phyloP scores from a whole-genome alignment of 2,329 filamentous ascomycete species.

The Aspergillus bombycis region DNA sequence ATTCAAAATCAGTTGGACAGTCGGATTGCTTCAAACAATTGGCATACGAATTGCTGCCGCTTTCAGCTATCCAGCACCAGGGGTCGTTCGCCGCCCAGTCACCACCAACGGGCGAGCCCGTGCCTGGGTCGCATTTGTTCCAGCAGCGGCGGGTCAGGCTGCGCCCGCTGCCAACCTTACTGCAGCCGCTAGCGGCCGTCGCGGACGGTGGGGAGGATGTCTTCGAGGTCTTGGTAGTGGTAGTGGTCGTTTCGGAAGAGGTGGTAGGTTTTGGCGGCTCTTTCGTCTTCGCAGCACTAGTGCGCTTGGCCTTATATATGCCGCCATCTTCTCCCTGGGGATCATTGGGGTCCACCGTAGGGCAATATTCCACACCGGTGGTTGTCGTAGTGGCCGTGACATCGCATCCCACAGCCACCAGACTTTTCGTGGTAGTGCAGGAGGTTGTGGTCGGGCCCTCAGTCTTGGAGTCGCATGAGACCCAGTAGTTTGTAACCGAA shows the following conservation, averaged over 20 bases:
- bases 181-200: slow-evolving; percentile 1
- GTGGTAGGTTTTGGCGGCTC: not conserved
- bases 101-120: slow-evolving; percentile 3
- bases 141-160: not conserved
- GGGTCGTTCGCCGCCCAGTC: slow-evolving; percentile 7
- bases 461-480: not conserved
- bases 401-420: not conserved
- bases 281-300: not conserved
- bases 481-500: not conserved
- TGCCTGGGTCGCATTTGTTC: slow-evolving; percentile 7
- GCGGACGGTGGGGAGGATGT: slow-evolving; percentile 2
- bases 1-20: slow-evolving; percentile 3
- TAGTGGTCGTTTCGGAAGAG: slow-evolving; percentile 4
- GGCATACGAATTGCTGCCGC: not conserved
- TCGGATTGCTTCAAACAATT: slow-evolving; percentile 1
- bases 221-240: slow-evolving; percentile 4
- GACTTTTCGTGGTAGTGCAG: not conserved
- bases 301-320: not conserved
- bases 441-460: not conserved
- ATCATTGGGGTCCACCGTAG: not conserved
- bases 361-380: not conserved
- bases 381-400: not conserved
- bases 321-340: not conserved
- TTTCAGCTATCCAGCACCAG: not conserved
- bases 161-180: not conserved